Conservation (phyloP, 257 asterid genomes). For the Datura wrightii region DNA sequence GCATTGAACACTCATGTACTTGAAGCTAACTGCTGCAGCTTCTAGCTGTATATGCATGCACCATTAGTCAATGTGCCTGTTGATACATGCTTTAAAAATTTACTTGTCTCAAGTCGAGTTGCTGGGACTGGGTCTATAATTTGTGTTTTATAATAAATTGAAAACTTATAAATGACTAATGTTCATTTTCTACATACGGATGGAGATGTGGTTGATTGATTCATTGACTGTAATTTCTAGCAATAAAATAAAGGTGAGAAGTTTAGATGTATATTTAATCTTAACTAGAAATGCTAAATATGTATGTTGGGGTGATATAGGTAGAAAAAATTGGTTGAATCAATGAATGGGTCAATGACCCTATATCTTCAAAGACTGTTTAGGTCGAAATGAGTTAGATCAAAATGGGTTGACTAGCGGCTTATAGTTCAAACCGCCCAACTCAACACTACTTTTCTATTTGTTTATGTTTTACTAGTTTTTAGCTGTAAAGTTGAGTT, state of each 20-base stretch:
- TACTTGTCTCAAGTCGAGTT: neutral
- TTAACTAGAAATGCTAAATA: neutral
- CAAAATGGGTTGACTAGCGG: no score
- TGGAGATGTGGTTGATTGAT: slow-evolving; percentile 2
- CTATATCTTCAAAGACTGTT: neutral
- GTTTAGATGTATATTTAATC: slow-evolving; percentile 1
- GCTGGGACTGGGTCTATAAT: neutral
- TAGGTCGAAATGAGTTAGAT: slow-evolving; percentile 19
- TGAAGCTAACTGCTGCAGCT: neutral
- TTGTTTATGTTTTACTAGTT: neutral
- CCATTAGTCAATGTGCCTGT: no score
- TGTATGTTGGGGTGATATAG: neutral
- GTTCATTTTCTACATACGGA: neutral
- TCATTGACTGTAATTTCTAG: neutral
- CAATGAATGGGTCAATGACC: neutral
- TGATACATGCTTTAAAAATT: neutral
- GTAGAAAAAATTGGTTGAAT: neutral
- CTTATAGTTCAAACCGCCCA: no score
- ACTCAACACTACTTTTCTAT: neutral
- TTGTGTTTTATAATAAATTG: neutral
- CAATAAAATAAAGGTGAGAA: neutral
- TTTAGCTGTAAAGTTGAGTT: neutral
- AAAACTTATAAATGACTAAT: neutral
- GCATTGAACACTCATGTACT: neutral
- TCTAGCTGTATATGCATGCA: no score